Evolutionary conservation across 768 basidiomycete genomes (phyloP).

Genomic region (Suillus occidentalis): DNA sequence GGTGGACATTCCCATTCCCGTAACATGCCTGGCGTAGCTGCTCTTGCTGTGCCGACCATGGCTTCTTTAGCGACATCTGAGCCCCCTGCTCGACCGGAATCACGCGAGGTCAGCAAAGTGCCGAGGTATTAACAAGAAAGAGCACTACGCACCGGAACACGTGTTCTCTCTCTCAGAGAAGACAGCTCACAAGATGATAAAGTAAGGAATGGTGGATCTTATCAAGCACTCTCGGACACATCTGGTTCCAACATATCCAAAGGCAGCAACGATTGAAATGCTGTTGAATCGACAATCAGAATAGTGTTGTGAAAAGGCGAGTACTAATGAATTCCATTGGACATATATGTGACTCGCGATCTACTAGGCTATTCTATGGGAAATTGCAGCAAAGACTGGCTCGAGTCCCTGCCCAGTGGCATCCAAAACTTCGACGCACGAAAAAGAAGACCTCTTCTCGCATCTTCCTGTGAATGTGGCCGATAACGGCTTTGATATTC

Average conservation of each 20-base stretch:
- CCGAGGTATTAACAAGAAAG: constrained; percentile 84
- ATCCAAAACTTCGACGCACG: constrained; percentile 62
- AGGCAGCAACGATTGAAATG: constrained; percentile 33
- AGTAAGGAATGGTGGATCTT: constrained; percentile 64
- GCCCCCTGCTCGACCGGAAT: constrained; percentile 12
- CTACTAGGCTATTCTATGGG: constrained; percentile 79
- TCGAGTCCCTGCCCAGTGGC: constrained; percentile 30
- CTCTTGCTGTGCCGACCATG: constrained; percentile 13
- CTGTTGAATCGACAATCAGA: constrained; percentile 43
- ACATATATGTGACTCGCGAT: neutral
- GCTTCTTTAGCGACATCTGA: constrained; percentile 21
- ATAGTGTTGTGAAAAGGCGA: constrained; percentile 85
- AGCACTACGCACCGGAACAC: constrained; percentile 82
- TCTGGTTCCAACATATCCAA: constrained; percentile 84
- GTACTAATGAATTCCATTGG: constrained; percentile 9
- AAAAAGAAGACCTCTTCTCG: constrained; percentile 91
- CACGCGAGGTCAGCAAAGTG: constrained; percentile 57
- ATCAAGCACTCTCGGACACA: constrained; percentile 86
- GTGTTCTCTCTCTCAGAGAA: constrained; percentile 92
- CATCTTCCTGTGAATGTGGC: constrained; percentile 93
- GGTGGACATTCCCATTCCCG: too few relatives aligned
- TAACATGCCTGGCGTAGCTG: constrained; percentile 18
- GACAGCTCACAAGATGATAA: constrained; percentile 73
- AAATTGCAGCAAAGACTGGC: constrained; percentile 69
- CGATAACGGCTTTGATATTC: constrained; percentile 86